Base-by-base conservation (phyloP, 2,329 filamentous ascomycete genomes). In the Scortechinia acanthostroma region DNA sequence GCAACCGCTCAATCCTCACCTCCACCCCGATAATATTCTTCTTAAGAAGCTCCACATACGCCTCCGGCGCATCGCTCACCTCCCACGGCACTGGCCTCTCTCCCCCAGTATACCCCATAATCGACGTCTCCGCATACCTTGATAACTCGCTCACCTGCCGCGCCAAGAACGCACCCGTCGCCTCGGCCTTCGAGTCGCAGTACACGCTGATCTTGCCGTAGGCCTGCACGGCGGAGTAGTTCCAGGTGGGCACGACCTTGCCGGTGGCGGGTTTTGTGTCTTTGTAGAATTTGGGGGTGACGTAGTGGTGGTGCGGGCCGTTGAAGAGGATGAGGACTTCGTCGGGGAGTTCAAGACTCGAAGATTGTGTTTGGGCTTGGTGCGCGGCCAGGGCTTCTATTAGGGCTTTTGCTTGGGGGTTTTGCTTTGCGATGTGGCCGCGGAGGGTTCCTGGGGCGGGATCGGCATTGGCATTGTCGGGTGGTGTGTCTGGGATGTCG, bases 221-320 rank as follows among this genome's bases (percentile, higher is more conserved):
- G 0, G 68, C 77, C 58, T 86, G 78, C 0, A 72, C 80, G 0
- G 81, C 79, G 0, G 77, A 67, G 52, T 86, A 87, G 58, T 87
- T 80, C 83, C 82, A 86, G 0, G 82, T 87, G 1, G 80, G 80
- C 3, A 83, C 82, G 0, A 85, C 81, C 51, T 86, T 86, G 10
- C 72, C 81, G 0, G 73, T 80, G 0, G 53, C 56, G 0, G 80
- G 81, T 55, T 86, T 86, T 1, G 82, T 85, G 50, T 79, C 70
- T 10, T 63, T 68, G 62, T 86, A 86, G 60, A 85, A 86, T 48
- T 83, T 80, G 1, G 82, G 79, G 0, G 82, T 84, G 3, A 86
- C 73, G 51, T 86, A 86, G 59, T 82, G 77, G 28, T 85, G 73
- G 1, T 66, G 57, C 0, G 71, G 64, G 0, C 67, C 68, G 42